Percentiles rank a stretch among this genome's conserved stretches.
These are phyloP conservation scores for Hymenoscyphus fructigenus DNA, from an alignment of 2,329 filamentous ascomycete genomes.

Conservation along the genomic window DNA sequence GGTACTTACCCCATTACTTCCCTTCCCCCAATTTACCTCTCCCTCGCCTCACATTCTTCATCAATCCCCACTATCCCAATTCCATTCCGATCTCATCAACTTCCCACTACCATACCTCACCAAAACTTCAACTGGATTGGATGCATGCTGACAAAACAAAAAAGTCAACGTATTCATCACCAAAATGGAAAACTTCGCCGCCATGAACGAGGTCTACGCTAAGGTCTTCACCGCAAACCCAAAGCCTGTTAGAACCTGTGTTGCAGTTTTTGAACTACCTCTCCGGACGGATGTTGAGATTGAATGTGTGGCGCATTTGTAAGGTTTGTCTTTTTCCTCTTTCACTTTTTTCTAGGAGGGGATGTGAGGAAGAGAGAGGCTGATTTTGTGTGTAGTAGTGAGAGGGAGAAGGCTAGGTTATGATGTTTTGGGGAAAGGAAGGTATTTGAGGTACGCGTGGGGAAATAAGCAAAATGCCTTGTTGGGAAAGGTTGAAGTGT, in stretches of 20 bases:
- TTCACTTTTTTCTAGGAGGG: not conserved
- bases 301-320: conserved; percentile 47
- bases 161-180: conserved; percentile 68
- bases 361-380: not conserved
- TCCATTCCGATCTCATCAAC: not conserved
- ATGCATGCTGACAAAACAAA: not conserved
- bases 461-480: too few relatives aligned
- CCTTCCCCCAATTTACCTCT: not conserved
- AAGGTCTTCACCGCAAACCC: conserved; percentile 47
- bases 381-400: too few relatives aligned
- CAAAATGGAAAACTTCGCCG: conserved; percentile 62
- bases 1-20: not conserved
- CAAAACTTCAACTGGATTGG: too few relatives aligned
- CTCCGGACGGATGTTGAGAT: conserved; percentile 53
- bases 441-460: not conserved
- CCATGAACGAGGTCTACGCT: conserved; percentile 56
- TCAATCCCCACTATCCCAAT: not conserved
- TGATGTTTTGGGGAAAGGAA: not conserved
- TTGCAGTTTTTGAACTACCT: conserved; percentile 51
- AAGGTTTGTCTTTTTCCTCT: conserved; percentile 15
- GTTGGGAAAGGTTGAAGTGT: too few relatives aligned
- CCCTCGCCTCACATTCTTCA: not conserved
- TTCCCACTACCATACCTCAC: too few relatives aligned
- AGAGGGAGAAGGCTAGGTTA: not conserved
- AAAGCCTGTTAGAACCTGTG: conserved; percentile 51